A percentile compares a stretch with the other conserved stretches of the same genome.
phyloP scores from a whole-genome alignment of 2,329 filamentous ascomycete genomes.

The Cyphellophora europaea region DNA sequence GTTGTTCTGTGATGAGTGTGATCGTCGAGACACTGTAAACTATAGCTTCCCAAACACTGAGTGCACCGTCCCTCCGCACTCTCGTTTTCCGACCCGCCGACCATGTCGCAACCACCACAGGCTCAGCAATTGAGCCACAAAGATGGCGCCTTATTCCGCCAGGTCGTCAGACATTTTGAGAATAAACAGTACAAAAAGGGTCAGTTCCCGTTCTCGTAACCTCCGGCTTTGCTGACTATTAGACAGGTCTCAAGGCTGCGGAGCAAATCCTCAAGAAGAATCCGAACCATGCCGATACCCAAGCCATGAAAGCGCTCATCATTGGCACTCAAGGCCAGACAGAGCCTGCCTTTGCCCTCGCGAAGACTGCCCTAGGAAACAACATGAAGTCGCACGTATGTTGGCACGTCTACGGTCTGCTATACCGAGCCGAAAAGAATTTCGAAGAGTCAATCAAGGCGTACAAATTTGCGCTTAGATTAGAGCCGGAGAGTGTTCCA shows the following conservation, averaged over 20 bases:
- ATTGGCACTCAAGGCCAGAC: slow-evolving; percentile 86
- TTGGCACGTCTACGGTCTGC: slow-evolving; percentile 96
- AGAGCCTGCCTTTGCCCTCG: slow-evolving; percentile 87
- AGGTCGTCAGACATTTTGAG: slow-evolving; percentile 92
- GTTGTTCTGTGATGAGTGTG: too few relatives aligned
- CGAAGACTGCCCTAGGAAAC: slow-evolving; percentile 82
- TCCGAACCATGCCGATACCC: slow-evolving; percentile 93
- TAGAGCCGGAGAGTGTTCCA: slow-evolving; percentile 89
- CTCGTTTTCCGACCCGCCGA: too few relatives aligned
- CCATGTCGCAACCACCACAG: slow-evolving; percentile 7
- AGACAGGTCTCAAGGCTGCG: slow-evolving; percentile 77
- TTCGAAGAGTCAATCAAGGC: slow-evolving; percentile 99
- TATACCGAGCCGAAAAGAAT: slow-evolving; percentile 92
- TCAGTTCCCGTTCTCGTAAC: slow-evolving; percentile 21
- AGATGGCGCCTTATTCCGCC: slow-evolving; percentile 87
- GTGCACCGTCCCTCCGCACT: too few relatives aligned
- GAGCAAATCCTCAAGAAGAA: slow-evolving; percentile 94
- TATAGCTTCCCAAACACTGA: too few relatives aligned
- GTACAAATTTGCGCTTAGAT: slow-evolving; percentile 86
- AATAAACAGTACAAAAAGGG: slow-evolving; percentile 95
- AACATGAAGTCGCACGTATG: slow-evolving; percentile 99
- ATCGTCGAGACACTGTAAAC: too few relatives aligned
- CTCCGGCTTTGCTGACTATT: slow-evolving; percentile 1
- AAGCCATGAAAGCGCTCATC: slow-evolving; percentile 98
- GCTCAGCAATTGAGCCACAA: slow-evolving; percentile 54